These are phyloP conservation scores for Aspergillus saccharolyticus DNA, from an alignment of 495 filamentous ascomycete species.

Conservation along the genomic window DNA sequence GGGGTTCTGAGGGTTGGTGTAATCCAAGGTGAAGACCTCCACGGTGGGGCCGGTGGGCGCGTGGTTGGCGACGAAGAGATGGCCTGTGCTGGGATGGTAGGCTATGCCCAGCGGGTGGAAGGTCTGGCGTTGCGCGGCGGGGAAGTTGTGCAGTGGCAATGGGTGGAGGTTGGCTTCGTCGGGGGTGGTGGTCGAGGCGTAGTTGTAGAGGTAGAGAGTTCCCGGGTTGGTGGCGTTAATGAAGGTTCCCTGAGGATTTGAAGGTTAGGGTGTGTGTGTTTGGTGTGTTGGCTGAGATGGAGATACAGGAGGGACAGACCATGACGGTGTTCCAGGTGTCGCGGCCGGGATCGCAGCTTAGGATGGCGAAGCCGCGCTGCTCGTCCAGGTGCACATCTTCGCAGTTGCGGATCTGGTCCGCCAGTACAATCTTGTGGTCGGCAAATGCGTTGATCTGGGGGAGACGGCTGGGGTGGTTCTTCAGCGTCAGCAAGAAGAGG, in stretches of 20 bases:
- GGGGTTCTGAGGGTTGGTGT: constrained; percentile 13
- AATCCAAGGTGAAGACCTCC: constrained; percentile 48
- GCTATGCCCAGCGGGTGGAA: constrained; percentile 46
- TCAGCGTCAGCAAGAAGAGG: neutral
- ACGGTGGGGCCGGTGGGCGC: constrained; percentile 34
- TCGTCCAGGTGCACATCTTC: constrained; percentile 41
- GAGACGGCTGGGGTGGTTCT: constrained; percentile 26
- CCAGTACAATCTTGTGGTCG: constrained; percentile 27
- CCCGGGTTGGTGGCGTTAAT: constrained; percentile 15
- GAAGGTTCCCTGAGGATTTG: neutral
- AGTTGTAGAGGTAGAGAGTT: constrained; percentile 34
- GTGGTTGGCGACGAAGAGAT: constrained; percentile 29
- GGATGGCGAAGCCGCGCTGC: constrained; percentile 30
- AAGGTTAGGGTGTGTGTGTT: no score
- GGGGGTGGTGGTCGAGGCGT: constrained; percentile 19
- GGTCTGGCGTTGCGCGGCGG: constrained; percentile 12
- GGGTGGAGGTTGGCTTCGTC: constrained; percentile 19
- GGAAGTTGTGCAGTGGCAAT: constrained; percentile 29
- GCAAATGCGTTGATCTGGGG: constrained; percentile 23
- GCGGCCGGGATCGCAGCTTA: constrained; percentile 39
- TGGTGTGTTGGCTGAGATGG: no score
- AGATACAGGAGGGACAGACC: constrained; percentile 29
- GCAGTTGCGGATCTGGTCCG: constrained; percentile 39
- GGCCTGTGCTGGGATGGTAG: constrained; percentile 30
- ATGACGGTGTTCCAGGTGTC: constrained; percentile 48